Base-by-base conservation (phyloP, 768 basidiomycete species). In the Pleurotus giganteus region DNA sequence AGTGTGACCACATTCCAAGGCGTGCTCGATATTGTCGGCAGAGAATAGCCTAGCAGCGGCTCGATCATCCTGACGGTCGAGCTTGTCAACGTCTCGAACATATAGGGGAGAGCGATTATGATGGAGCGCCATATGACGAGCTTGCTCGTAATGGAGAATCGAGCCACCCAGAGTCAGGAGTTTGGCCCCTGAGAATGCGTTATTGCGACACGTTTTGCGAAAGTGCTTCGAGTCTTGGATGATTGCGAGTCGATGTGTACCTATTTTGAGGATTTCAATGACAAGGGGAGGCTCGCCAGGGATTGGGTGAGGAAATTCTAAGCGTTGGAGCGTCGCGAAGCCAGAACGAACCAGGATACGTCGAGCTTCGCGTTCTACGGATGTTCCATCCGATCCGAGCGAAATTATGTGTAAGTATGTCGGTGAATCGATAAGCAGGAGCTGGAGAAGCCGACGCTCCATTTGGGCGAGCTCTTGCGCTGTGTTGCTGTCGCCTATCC, bases 151-250 rank as follows among this genome's bases (percentile, higher is more conserved):
- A 19, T 52, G 24, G 1, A 55, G 37, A 6, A 47, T 6, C 26
- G 56, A 58, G 24, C 66, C 61, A 0, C 68, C 72, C 1, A 73
- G 27, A 1, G 56, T 52, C 1, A 70, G 56, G 0, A 63, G 31
- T 0, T 58, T 63, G 4, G 73, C 72, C 0, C 73, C 72, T 0
- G 67, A 64, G 53, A 66, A 70, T 0, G 71, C 31, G 27, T 75
- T 69, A 55, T 75, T 75, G 7, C 67, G 60, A 2, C 58, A 49
- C 0, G 71, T 76, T 50, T 75, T 76, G 15, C 65, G 55, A 0
- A 47, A 60, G 49, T 75, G 74, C 29, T 72, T 72, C 2, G 69
- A 65, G 46, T 74, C 73, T 53, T 74, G 74, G 15, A 70, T 56
- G 32, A 66, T 68, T 9, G 61, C 60, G n/a, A 70, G 37, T 6